A percentile compares a stretch with the other conserved stretches of the same genome.
Evolutionary conservation across 2,329 filamentous ascomycete genomes (phyloP).

Genomic region (Colletotrichum abscissum): DNA sequence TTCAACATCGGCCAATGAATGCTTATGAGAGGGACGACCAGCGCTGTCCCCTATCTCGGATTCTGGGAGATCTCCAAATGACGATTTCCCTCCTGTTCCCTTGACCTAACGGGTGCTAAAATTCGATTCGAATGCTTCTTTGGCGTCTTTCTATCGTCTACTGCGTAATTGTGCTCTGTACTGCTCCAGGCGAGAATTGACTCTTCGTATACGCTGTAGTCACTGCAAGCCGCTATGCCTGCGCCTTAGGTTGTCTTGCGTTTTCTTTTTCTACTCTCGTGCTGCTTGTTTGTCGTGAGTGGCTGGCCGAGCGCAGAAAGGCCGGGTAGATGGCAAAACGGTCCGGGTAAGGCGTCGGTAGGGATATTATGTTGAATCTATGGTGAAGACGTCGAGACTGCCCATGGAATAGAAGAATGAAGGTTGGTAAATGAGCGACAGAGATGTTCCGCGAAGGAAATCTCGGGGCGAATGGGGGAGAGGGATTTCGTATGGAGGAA

Average conservation of each 20-base stretch:
- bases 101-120: neutral
- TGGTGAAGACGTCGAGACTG: neutral
- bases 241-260: neutral
- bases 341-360: neutral
- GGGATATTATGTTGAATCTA: neutral
- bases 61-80: neutral
- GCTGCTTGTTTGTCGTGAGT: neutral
- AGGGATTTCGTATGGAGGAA: neutral
- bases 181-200: conserved; percentile 5
- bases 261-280: neutral
- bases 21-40: conserved; percentile 21
- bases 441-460: conserved; percentile 25
- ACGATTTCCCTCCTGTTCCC: neutral
- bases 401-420: neutral
- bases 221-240: neutral
- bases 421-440: conserved; percentile 26
- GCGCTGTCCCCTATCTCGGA: conserved; percentile 29
- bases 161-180: neutral
- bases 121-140: neutral
- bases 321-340: conserved; percentile 7
- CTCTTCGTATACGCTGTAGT: neutral
- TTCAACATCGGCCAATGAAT: conserved; percentile 13
- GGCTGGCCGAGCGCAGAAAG: conserved; percentile 2
- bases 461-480: neutral
- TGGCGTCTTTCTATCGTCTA: neutral